These are phyloP conservation scores for Sporothrix pallida DNA, from an alignment of 2,329 filamentous ascomycete species.

Conservation along the genomic window DNA sequence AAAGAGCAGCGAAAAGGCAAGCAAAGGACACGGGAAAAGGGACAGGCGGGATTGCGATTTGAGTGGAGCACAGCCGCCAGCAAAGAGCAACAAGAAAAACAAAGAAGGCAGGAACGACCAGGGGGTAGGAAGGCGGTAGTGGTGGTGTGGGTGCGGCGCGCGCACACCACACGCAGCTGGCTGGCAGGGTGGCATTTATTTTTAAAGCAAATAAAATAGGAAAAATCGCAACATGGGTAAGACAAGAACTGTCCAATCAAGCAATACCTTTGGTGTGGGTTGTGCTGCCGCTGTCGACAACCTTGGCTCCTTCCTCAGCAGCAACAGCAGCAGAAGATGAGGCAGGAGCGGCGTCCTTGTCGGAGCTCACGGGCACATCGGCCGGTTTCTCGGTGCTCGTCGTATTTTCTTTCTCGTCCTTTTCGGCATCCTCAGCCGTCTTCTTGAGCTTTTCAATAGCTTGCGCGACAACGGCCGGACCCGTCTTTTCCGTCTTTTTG, in stretches of 20 bases:
- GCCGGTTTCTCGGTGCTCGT: neutral
- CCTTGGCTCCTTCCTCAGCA: slow-evolving; percentile 13
- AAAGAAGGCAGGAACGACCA: slow-evolving; percentile 32
- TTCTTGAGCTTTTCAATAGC: neutral
- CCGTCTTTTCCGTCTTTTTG: neutral
- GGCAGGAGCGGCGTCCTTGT: neutral
- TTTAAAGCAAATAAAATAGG: slow-evolving; percentile 24
- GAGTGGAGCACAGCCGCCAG: slow-evolving; percentile 31
- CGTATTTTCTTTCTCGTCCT: neutral
- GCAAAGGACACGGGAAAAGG: slow-evolving; percentile 28
- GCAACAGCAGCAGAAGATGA: neutral
- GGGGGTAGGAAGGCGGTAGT: slow-evolving; percentile 2
- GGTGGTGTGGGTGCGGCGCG: slow-evolving; percentile 18
- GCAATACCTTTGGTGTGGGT: slow-evolving; percentile 30
- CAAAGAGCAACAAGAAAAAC: slow-evolving; percentile 17
- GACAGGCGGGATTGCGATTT: slow-evolving; percentile 30
- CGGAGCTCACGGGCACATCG: slow-evolving; percentile 7
- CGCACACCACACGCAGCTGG: neutral
- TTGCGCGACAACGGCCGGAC: neutral
- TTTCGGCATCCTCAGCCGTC: neutral
- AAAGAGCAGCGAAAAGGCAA: slow-evolving; percentile 11
- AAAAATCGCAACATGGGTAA: slow-evolving; percentile 1
- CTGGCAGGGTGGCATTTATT: slow-evolving; percentile 17
- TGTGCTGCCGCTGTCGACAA: slow-evolving; percentile 1
- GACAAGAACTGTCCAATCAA: slow-evolving; percentile 28